Base-by-base conservation (phyloP, 352 stramenopile genomes). In the Phytophthora hybrid region DNA sequence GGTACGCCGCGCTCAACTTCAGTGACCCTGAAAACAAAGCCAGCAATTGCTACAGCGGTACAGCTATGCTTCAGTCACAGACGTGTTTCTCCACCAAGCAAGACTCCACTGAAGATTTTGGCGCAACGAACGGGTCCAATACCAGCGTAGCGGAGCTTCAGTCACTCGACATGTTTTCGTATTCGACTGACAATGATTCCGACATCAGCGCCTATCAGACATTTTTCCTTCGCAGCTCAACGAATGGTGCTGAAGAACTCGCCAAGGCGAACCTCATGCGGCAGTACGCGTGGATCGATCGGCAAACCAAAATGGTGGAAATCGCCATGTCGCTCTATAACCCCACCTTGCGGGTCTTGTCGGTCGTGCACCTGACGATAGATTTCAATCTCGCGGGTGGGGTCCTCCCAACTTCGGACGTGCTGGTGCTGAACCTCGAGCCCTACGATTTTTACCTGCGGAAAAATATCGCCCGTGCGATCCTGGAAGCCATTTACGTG, bases 261-360 rank as follows among this genome's bases (percentile, higher is more conserved):
- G 39, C 34, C 6, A 68, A 64, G 16, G 68, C 77, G 0, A 51
- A 70, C 1, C 58, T 77, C 1, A 93, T 93, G 85, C 79, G 71
- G 32, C 60, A 76, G 16, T 76, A 90, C 52, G 68, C 74, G 0
- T 93, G 85, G 85, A 73, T 93, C 18, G 85, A 93, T 51, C 71
- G 66, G 4, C 85, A 91, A 65, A 93, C 85, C n/a, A 88, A 87
- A 39, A 41, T 71, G 9, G 77, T 91, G 14, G 67, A 73, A 11
- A 84, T 93, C 59, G 82, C 73, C 4, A 82, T 93, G 81, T 67
- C 83, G 5, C 59, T 93, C 47, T 93, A 87, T 73, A 93, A 93
- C 39, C 72, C 66, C 29, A 90, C 88, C 31, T 73, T 91, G 51
- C 87, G 89, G 29, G 69, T 91, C 49, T 84, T 82, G 74, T 91